Evolutionary conservation across 306 rosid genomes (phyloP).

Genomic region (Luffa aegyptiaca): DNA sequence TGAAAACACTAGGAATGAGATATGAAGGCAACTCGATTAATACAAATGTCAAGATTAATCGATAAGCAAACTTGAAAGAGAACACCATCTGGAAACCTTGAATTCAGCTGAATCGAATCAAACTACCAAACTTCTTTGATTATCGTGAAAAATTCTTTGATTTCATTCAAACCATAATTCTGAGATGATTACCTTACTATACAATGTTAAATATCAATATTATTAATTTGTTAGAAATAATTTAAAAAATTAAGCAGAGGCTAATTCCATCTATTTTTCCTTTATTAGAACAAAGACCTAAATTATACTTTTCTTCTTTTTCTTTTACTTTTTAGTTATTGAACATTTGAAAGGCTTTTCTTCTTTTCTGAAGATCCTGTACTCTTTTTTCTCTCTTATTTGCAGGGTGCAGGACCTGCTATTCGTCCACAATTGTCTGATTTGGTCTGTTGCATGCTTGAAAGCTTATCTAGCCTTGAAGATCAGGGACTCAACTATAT

Average conservation of each 20-base stretch:
- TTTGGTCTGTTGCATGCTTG: conserved; percentile 93
- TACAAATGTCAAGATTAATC: no score
- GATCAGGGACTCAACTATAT: conserved; percentile 89
- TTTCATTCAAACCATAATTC: background rate
- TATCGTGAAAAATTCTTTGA: background rate
- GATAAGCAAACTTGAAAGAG: no score
- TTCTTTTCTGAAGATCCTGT: conserved; percentile 1
- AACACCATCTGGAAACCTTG: no score
- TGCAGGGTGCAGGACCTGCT: conserved; percentile 86
- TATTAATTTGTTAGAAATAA: no score
- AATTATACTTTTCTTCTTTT: background rate
- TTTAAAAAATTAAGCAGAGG: no score
- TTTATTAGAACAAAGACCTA: background rate
- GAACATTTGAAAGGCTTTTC: background rate
- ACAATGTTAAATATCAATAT: no score
- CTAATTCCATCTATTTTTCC: background rate
- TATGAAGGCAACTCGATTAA: no score
- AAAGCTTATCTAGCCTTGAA: conserved; percentile 95
- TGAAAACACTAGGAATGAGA: background rate
- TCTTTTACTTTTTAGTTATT: background rate
- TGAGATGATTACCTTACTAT: no score
- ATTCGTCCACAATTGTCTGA: conserved; percentile 83
- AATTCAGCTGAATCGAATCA: no score
- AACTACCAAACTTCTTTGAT: no score
- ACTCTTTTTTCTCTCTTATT: background rate